Evolutionary conservation across 2,329 filamentous ascomycete species (phyloP).

Genomic region (Fusarium marasasianum): DNA sequence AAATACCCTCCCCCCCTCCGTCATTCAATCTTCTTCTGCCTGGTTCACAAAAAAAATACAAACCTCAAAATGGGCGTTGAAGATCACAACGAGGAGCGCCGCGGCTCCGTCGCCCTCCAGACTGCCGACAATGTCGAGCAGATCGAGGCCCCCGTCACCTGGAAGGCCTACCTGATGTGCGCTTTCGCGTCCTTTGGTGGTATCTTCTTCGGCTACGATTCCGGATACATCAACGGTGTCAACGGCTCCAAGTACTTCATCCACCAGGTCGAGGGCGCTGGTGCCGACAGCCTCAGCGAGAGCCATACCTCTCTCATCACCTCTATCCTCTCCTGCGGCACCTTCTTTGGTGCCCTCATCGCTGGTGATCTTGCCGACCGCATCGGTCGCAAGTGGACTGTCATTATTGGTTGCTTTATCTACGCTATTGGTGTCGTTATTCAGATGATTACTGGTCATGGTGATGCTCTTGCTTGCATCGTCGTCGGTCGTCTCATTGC

Average conservation of each 20-base stretch:
- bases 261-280: conserved; percentile 57
- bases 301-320: conserved; percentile 67
- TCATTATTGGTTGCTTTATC: conserved; percentile 75
- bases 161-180: conserved; percentile 75
- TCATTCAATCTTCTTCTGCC: not conserved
- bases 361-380: conserved; percentile 81
- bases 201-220: conserved; percentile 84
- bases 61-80: conserved; percentile 36
- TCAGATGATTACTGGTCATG: conserved; percentile 36
- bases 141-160: conserved; percentile 74
- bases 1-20: not conserved
- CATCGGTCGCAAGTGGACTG: conserved; percentile 77
- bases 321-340: conserved; percentile 80
- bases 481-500: conserved; percentile 37
- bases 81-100: conserved; percentile 37
- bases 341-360: conserved; percentile 81
- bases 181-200: conserved; percentile 76
- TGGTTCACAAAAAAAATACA: not conserved
- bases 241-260: conserved; percentile 63
- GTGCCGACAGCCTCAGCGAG: conserved; percentile 48
- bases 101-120: conserved; percentile 48
- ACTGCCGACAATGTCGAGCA: conserved; percentile 62
- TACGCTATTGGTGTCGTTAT: conserved; percentile 73
- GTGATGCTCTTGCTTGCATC: conserved; percentile 32
- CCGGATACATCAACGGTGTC: conserved; percentile 77